A percentile compares a stretch with the other conserved stretches of the same genome.
These are phyloP conservation scores for Stenogyne calaminthoides DNA, from an alignment of 305 asterid species.

Conservation along the genomic window DNA sequence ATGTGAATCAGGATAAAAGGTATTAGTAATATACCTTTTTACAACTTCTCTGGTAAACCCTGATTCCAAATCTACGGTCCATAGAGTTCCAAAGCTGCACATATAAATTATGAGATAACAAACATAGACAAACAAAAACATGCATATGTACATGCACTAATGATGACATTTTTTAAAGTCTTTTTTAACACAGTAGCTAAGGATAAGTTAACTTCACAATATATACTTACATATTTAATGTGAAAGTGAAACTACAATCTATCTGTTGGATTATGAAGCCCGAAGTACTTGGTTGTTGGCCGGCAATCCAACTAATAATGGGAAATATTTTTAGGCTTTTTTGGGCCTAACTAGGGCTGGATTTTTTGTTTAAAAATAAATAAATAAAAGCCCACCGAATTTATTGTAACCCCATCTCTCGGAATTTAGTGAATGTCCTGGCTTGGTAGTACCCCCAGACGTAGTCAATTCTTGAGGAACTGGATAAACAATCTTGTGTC, in stretches of 20 bases:
- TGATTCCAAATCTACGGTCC: conserved; percentile 74
- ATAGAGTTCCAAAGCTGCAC: conserved; percentile 77
- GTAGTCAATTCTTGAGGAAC: too few species aligned
- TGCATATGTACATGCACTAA: conserved; percentile 9
- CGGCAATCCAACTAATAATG: too few species aligned
- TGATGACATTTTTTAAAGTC: not conserved
- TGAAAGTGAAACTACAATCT: not conserved
- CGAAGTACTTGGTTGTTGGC: too few species aligned
- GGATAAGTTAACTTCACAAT: conserved; percentile 1
- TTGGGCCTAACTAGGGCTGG: too few species aligned
- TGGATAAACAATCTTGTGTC: too few species aligned
- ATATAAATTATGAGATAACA: conserved; percentile 27
- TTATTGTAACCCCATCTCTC: too few species aligned
- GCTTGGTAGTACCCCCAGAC: too few species aligned
- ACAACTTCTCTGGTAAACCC: conserved; percentile 67
- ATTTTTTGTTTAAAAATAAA: too few species aligned
- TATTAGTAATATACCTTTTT: conserved; percentile 55
- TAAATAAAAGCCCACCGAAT: too few species aligned
- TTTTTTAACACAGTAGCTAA: not conserved
- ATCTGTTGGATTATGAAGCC: not conserved
- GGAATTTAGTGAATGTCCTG: too few species aligned
- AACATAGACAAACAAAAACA: conserved; percentile 23
- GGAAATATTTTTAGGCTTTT: too few species aligned
- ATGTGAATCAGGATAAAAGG: conserved; percentile 25
- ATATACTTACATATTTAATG: not conserved